Percentiles rank a stretch among this genome's conserved stretches.
Evolutionary conservation across 257 asterid species (phyloP).

Genomic region (Parsonsia alboflavescens): DNA sequence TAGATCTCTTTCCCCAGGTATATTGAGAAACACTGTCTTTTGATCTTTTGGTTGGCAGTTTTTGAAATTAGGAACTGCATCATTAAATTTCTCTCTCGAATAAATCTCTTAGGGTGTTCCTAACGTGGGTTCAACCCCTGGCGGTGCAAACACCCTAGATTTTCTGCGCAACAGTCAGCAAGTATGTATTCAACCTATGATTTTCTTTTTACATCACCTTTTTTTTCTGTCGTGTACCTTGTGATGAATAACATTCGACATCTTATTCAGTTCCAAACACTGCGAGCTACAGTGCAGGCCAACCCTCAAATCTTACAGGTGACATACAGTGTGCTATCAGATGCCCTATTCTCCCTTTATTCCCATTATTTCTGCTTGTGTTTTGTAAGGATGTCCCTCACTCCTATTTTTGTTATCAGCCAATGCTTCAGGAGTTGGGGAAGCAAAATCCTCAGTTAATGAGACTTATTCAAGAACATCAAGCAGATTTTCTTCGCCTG

Average conservation of each 20-base stretch:
- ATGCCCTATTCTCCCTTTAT: not conserved
- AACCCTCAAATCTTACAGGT: conserved; percentile 70
- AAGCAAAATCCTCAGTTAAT: conserved; percentile 75
- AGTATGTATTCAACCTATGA: conserved; percentile 27
- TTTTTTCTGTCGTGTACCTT: too few relatives aligned
- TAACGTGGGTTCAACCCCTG: conserved; percentile 48
- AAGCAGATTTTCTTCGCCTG: conserved; percentile 80
- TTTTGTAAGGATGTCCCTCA: not conserved
- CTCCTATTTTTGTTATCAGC: conserved; percentile 44
- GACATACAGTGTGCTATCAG: not conserved
- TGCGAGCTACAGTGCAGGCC: conserved; percentile 83
- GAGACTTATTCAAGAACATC: conserved; percentile 77
- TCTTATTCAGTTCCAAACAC: conserved; percentile 63
- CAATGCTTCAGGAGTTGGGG: conserved; percentile 88
- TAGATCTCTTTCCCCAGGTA: conserved; percentile 86
- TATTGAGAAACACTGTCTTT: not conserved
- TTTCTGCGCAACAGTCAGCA: conserved; percentile 75
- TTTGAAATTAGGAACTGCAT: not conserved
- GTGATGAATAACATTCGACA: not conserved
- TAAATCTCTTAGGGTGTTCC: conserved; percentile 52
- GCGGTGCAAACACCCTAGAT: conserved; percentile 61
- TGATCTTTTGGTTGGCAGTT: not conserved
- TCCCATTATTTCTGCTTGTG: not conserved
- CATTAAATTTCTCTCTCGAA: not conserved
- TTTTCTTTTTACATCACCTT: not conserved